phyloP scores from a whole-genome alignment of 176 grass and related monocot species.

The Oryza longistaminata region DNA sequence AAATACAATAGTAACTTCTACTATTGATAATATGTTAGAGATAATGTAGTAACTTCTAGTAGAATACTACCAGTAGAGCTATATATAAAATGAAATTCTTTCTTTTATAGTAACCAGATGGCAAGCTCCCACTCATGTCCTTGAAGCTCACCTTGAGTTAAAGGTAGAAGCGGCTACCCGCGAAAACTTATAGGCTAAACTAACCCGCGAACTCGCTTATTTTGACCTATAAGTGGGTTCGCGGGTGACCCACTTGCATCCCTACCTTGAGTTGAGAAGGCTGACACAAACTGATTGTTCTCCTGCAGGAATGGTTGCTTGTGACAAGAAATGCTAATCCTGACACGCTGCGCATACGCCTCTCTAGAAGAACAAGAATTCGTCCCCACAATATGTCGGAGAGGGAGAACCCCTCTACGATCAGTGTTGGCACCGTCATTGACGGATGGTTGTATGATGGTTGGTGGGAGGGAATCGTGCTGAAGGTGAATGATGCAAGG shows the following conservation, averaged over 20 bases:
- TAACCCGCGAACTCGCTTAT: too few relatives aligned
- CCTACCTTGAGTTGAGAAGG: not conserved
- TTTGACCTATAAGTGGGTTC: too few relatives aligned
- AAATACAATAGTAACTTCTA: too few relatives aligned
- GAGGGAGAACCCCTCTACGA: not conserved
- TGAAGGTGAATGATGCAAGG: conserved; percentile 24
- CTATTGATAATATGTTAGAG: too few relatives aligned
- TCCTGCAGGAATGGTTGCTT: conserved; percentile 64
- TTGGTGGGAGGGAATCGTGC: conserved; percentile 78
- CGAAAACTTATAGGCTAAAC: too few relatives aligned
- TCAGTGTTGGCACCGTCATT: conserved; percentile 41
- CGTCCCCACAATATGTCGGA: conserved; percentile 24
- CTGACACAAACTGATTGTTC: not conserved
- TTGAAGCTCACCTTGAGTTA: not conserved
- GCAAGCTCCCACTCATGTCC: not conserved
- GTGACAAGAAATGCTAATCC: conserved; percentile 27
- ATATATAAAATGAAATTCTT: too few relatives aligned
- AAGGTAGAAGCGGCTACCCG: too few relatives aligned
- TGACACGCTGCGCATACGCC: conserved; percentile 46
- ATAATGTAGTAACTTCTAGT: too few relatives aligned
- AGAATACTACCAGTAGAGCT: too few relatives aligned
- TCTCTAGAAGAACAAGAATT: conserved; percentile 49
- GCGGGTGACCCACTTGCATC: too few relatives aligned
- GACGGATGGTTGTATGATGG: conserved; percentile 56
- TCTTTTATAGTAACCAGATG: too few relatives aligned